phyloP scores from a whole-genome alignment of 1,284 basidiomycete species.

The Porogramme epimiltina region DNA sequence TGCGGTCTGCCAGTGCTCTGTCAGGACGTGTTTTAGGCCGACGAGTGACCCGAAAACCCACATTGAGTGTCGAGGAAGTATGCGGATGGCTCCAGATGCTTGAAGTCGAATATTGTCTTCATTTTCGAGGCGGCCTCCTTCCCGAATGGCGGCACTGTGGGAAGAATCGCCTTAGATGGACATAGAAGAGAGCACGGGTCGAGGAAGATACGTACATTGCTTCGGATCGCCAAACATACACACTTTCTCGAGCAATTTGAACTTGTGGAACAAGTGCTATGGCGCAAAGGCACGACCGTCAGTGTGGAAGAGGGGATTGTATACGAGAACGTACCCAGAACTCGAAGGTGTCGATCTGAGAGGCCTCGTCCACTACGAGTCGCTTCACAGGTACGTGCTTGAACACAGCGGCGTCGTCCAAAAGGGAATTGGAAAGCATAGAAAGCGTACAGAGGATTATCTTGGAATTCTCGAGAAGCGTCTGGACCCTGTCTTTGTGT shows the following conservation, averaged over 20 bases:
- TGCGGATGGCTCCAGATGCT: constrained; percentile 36
- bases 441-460: constrained; percentile 68
- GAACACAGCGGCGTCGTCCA: constrained; percentile 22
- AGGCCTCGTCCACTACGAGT: constrained; percentile 50
- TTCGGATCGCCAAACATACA: constrained; percentile 51
- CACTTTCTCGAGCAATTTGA: constrained; percentile 33
- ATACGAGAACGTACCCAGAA: constrained; percentile 17
- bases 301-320: too few relatives aligned
- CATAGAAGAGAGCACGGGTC: neutral
- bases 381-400: constrained; percentile 41
- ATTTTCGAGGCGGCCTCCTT: constrained; percentile 40
- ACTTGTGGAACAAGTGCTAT: constrained; percentile 22
- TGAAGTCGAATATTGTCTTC: constrained; percentile 48
- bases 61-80: constrained; percentile 48
- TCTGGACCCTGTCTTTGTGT: constrained; percentile 1
- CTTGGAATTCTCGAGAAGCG: constrained; percentile 35
- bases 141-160: constrained; percentile 50
- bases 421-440: constrained; percentile 56
- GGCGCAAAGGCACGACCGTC: too few relatives aligned
- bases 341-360: constrained; percentile 42
- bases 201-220: constrained; percentile 39
- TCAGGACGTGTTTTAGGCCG: neutral
- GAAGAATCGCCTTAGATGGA: neutral
- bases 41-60: neutral
- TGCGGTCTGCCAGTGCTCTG: constrained; percentile 41